Conservation (phyloP, 192 early-diverging fungal genomes). For the Podila epicladia region DNA sequence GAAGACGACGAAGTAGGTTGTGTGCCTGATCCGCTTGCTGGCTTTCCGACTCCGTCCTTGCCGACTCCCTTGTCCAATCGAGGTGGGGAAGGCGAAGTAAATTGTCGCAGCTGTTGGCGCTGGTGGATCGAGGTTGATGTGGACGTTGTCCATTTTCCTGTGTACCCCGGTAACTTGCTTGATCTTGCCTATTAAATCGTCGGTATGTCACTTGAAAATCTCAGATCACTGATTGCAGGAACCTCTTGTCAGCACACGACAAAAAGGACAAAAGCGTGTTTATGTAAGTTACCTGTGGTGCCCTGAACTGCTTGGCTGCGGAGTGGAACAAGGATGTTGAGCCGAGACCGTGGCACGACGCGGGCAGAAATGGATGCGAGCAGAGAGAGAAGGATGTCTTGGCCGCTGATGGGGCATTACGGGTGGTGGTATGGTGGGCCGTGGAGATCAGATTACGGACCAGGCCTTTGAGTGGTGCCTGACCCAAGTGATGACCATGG, state of each 20-base stretch:
- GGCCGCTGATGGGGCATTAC: neutral
- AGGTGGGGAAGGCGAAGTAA: neutral
- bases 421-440: neutral
- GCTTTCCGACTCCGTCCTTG: neutral
- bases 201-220: neutral
- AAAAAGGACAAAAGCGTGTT: too few species aligned
- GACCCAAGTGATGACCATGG: neutral
- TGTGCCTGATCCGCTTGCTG: neutral
- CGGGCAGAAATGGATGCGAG: neutral
- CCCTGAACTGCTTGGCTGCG: neutral
- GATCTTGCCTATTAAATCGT: neutral
- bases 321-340: conserved; percentile 1
- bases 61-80: neutral
- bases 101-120: neutral
- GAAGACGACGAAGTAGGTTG: neutral
- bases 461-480: neutral
- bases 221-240: too few species aligned
- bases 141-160: neutral
- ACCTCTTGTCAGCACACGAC: too few species aligned
- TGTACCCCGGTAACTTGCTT: neutral
- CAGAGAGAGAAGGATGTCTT: too few species aligned
- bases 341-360: neutral
- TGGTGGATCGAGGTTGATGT: neutral
- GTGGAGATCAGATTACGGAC: conserved; percentile 2
- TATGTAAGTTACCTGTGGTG: neutral